Conservation (phyloP, 164 flowering plant genomes). For the Tinospora cordifolia region DNA sequence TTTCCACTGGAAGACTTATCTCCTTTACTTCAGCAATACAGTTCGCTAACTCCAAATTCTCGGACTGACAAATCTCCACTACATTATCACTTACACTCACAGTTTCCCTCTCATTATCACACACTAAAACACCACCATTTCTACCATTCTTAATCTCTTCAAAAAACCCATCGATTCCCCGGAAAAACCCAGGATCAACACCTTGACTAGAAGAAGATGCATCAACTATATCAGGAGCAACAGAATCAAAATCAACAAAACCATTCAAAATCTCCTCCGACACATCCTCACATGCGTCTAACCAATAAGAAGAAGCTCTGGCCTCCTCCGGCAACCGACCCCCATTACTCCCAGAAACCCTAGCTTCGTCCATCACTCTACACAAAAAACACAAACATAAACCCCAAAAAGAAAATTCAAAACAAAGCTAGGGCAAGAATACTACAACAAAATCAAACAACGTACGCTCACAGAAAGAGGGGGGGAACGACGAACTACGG, state of each 20-base stretch:
- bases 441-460: too few species aligned
- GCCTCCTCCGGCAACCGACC: conserved; percentile 10
- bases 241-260: conserved; percentile 37
- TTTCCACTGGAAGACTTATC: not conserved
- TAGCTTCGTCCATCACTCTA: conserved; percentile 16
- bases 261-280: conserved; percentile 40
- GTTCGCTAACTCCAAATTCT: not conserved
- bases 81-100: not conserved
- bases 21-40: conserved; percentile 1
- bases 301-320: conserved; percentile 61
- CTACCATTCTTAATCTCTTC: conserved; percentile 58
- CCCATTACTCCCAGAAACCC: conserved; percentile 14
- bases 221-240: conserved; percentile 14
- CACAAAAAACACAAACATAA: conserved; percentile 7
- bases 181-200: conserved; percentile 48
- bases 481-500: not conserved
- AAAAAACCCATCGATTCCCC: conserved; percentile 69
- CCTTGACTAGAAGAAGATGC: conserved; percentile 9
- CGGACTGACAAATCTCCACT: not conserved
- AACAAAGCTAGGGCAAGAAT: too few species aligned
- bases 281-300: conserved; percentile 83
- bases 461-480: not conserved
- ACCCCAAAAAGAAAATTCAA: not conserved
- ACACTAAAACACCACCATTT: conserved; percentile 30
- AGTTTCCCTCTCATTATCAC: not conserved